A percentile compares a stretch with the other conserved stretches of the same genome.
Evolutionary conservation across 495 filamentous ascomycete species (phyloP).

Genomic region (Hyaloscypha hepaticicola): DNA sequence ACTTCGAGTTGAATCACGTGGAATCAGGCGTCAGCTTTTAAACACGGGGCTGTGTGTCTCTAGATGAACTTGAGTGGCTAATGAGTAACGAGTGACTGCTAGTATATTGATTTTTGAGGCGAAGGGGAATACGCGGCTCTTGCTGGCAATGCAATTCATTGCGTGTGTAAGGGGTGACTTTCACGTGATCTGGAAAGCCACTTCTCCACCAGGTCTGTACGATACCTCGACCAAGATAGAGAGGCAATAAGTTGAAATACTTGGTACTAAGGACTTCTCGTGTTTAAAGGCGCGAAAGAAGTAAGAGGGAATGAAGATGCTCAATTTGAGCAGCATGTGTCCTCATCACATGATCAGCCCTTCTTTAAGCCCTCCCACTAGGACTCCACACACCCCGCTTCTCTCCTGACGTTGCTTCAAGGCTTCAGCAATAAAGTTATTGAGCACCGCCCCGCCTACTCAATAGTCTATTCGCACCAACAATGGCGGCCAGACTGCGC

Average conservation of each 20-base stretch:
- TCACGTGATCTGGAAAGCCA: no score
- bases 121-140: no score
- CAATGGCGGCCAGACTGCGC: slow-evolving; percentile 11
- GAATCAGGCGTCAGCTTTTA: not conserved
- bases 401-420: slow-evolving; percentile 5
- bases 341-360: not conserved
- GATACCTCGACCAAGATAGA: no score
- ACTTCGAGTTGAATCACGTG: not conserved
- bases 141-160: no score
- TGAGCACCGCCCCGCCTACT: not conserved
- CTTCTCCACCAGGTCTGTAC: no score
- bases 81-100: not conserved
- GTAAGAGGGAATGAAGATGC: not conserved
- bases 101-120: not conserved
- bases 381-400: not conserved
- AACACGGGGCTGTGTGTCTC: not conserved
- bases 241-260: no score
- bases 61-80: not conserved
- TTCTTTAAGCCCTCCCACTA: no score
- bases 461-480: not conserved
- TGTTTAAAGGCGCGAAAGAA: not conserved
- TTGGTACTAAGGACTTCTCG: not conserved
- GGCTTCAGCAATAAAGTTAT: slow-evolving; percentile 3
- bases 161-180: no score
- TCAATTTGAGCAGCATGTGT: not conserved